Base-by-base conservation (phyloP, 2,329 filamentous ascomycete species). In the Arachnomyces sp. region DNA sequence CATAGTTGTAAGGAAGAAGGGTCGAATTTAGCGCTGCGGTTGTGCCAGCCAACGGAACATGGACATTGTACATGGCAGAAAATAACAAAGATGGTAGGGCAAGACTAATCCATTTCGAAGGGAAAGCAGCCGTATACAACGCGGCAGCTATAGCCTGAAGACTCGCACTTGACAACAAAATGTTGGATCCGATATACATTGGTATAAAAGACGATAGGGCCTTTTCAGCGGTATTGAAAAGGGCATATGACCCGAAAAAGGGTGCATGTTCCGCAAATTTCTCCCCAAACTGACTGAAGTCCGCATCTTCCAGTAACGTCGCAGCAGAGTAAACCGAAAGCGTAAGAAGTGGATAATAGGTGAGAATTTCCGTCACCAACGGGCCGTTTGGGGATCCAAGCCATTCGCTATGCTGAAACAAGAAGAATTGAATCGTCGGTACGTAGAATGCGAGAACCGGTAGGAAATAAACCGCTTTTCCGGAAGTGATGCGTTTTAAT, bases 391-490 rank as follows among this genome's bases (percentile, higher is more conserved):
- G 67, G 12, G 81, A 78, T 1, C 85, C 85, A 14, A 95, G 64
- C 7, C 63, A 52, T 3, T 68, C 71, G 61, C 85, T 93, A 56
- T 75, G 68, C 40, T 72, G 67, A 55, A 82, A 83, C n/a, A 92
- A 62, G 34, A 80, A 72, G 55, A 75, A 83, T 57, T 95, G 87
- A 12, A 83, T 61, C 7, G 77, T 68, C 1, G 89, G 89, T 16
- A 85, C 77, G 66, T 80, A 88, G 44, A 84, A 74, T 3, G 87
- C 85, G 31, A 92, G 65, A 7, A 93, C 63, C 3, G 88, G 84
- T 4, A 92, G 68, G 45, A 83, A 65, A 38, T 70, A 60, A 15
- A 56, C 53, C 51, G 54, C 66, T 52, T 42, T 75, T 60, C 58
- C 71, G 60, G 56, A 74, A 29, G 56, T 70, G 64, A 61, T 79